Evolutionary conservation across 2,329 filamentous ascomycete species (phyloP), one percentile per base, ranked within the genome.

Genomic region (Claviceps sorghi): DNA sequence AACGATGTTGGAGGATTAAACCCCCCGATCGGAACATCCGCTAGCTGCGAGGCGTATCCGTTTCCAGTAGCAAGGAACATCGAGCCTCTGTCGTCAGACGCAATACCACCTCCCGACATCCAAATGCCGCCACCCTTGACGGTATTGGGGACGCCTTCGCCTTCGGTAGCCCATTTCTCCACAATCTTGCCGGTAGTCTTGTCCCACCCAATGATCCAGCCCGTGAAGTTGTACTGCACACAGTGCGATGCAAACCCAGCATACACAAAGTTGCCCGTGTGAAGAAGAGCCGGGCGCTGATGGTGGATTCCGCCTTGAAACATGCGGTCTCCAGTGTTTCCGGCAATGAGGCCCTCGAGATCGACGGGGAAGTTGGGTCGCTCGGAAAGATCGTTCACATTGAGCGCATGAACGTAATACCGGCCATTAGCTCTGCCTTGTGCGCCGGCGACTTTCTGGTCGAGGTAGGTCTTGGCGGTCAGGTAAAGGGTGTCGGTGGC

Each of bases 181-280:
- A 70, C 67, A 30, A 67, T 56, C 21, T 64, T 57, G 15, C 67
- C 67, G 0, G 62, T 65, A 0, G 65, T 67, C 53, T 72, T 71
- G 60, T 75, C 67, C 58, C 72, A 69, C 3, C 73, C 73, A 42
- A 78, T 66, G 42, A 78, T 64, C 65, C 71, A 72, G 26, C 75
- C 74, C 1, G 75, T 77, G 55, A 78, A 78, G 58, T 79, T 77
- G 60, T 73, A 79, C 52, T 73, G 67, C 26, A 77, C 76, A 49
- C 76, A 80, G 55, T 79, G 72, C 10, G 74, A 76, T 0, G 74
- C 76, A 54, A 79, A 79, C 0, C 68, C 75, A 0, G 70, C 73
- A 51, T 78, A 77, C 6, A 80, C 64, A 44, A 67, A 69, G 49
- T 71, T 65, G 2, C 72, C 72, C 0, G 72, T 62, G 26, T 73